Conservation (phyloP, 164 flowering plant genomes). For the Dillenia suffruticosa region DNA sequence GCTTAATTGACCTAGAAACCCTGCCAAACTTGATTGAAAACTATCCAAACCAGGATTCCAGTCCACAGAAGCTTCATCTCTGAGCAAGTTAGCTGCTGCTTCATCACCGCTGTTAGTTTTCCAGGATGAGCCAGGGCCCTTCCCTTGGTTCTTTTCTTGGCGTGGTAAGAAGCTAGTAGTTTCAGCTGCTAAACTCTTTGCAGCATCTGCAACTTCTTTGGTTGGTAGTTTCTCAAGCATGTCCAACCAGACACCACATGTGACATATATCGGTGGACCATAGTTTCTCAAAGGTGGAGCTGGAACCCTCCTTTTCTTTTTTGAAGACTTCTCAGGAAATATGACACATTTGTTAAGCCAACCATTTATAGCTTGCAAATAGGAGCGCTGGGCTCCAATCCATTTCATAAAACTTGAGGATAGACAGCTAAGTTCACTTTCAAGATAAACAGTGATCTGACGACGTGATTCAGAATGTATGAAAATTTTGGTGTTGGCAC, state of each 20-base stretch:
- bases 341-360: slow-evolving; percentile 80
- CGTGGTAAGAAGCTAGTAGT: slow-evolving; percentile 52
- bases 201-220: slow-evolving; percentile 54
- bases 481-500: slow-evolving; percentile 36
- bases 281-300: slow-evolving; percentile 27
- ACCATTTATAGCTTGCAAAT: slow-evolving; percentile 53
- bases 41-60: slow-evolving; percentile 46
- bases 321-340: slow-evolving; percentile 33
- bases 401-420: slow-evolving; percentile 69
- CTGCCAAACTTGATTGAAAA: slow-evolving; percentile 46
- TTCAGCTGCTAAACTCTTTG: slow-evolving; percentile 52
- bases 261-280: slow-evolving; percentile 77
- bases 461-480: slow-evolving; percentile 56
- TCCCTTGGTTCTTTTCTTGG: slow-evolving; percentile 61
- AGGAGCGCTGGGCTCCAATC: slow-evolving; percentile 65
- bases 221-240: slow-evolving; percentile 36
- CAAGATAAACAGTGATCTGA: slow-evolving; percentile 57
- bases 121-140: slow-evolving; percentile 24
- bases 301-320: slow-evolving; percentile 32
- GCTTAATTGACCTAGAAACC: slow-evolving; percentile 51
- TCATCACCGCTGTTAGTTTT: slow-evolving; percentile 20
- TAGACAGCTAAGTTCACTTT: slow-evolving; percentile 42
- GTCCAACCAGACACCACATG: slow-evolving; percentile 67
- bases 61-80: slow-evolving; percentile 43
- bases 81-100: slow-evolving; percentile 11